phyloP scores from a whole-genome alignment of 495 filamentous ascomycete species.

The Lophium mytilinum region DNA sequence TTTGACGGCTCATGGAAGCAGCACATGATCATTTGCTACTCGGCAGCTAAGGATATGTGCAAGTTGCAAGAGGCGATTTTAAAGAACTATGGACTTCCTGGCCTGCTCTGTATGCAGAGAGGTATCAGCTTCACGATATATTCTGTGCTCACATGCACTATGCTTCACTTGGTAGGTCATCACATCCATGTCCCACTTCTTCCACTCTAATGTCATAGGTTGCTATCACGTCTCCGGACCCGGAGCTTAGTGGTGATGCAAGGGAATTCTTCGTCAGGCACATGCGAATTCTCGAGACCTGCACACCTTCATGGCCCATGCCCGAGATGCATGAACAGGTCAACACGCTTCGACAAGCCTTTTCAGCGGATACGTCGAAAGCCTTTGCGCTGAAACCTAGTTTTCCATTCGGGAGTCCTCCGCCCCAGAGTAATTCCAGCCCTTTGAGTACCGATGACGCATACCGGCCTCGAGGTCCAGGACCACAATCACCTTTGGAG shows the following conservation, averaged over 20 bases:
- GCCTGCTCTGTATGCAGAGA: conserved; percentile 85
- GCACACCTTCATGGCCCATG: conserved; percentile 78
- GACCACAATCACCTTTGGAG: conserved; percentile 28
- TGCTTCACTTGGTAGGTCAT: conserved; percentile 79
- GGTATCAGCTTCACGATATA: conserved; percentile 97
- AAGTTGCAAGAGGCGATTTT: conserved; percentile 84
- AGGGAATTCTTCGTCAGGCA: conserved; percentile 88
- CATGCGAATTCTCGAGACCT: conserved; percentile 89
- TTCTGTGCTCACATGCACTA: conserved; percentile 81
- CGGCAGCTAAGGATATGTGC: conserved; percentile 81
- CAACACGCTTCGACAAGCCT: conserved; percentile 81
- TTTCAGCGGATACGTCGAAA: conserved; percentile 77
- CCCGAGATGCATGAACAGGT: conserved; percentile 89
- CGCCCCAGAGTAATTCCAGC: conserved; percentile 35
- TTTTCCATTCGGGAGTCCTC: conserved; percentile 82
- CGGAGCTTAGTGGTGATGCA: conserved; percentile 75
- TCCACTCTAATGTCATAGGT: conserved; percentile 46
- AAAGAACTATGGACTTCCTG: conserved; percentile 65
- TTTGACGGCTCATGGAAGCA: conserved; percentile 77
- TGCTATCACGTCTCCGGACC: conserved; percentile 88
- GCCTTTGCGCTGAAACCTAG: conserved; percentile 82
- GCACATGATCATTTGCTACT: conserved; percentile 80
- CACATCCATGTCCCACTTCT: background rate
- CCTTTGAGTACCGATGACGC: conserved; percentile 30
- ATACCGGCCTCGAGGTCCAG: conserved; percentile 22